Evolutionary conservation across 73 alveolate species (phyloP), one percentile per base, ranked within the genome.

Genomic region (Chromera velia): DNA sequence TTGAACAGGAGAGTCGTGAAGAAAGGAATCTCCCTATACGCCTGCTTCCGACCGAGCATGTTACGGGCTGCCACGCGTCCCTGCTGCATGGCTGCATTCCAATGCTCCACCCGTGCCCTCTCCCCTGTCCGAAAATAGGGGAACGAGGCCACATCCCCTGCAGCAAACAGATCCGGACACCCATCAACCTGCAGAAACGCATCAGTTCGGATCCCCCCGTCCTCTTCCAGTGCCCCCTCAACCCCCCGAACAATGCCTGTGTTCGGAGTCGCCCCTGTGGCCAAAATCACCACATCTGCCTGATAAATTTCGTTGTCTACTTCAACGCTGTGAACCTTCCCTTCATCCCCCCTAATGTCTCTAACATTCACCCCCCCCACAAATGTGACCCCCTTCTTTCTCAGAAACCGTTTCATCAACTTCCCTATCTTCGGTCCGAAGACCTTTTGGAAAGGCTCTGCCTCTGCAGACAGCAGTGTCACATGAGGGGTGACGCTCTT

Each of bases 131-230:
- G 32, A 84, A 85, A 80, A 83, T 79, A 83, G 31, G 93, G 93
- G 67, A 28, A 83, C 31, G 84, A 28, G 46, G 89, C 93, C 49
- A 72, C 70, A 80, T 88, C 93, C 1, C 93, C 93, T 10, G 93
- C 93, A 64, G 93, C 93, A 73, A 30, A 88, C 70, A 88, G 47
- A 48, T 82, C 4, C 4, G 55, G 55, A 4, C 13, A 4, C 4
- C 13, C 55, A 4, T 13, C 22, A 7, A 13, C 4, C 55, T 40
- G 55, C 55, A 40, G 55, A 13, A 40, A 13, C 22, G 55, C 55
- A 13, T 40, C 55, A 4, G 13, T 13, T 13, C 4, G 55, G 55
- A 40, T 40, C 22, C 22, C 4, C 22, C 55, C 55, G 55, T 40
- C 55, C 55, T 40, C 13, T 4, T 4, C 55, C 55, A 40, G 4